A percentile compares a stretch with the other conserved stretches of the same genome.
Conservation (phyloP, 2,329 filamentous ascomycete species). For the Parascedosporium putredinis region DNA sequence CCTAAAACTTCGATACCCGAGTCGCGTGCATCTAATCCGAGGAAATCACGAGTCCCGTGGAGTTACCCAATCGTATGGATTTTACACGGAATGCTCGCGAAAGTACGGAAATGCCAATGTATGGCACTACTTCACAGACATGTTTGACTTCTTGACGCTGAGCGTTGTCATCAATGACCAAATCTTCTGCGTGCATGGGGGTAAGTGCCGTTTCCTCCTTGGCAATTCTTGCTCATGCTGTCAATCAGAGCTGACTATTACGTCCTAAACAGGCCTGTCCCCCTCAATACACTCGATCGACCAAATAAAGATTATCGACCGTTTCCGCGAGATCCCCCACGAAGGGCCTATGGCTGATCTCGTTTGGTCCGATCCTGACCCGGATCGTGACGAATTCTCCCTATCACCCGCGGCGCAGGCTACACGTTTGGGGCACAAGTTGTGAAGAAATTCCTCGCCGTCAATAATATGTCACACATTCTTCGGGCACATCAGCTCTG, state of each 20-base stretch:
- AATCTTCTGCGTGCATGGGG: constrained; percentile 97
- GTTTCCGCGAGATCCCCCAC: constrained; percentile 95
- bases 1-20: constrained; percentile 90
- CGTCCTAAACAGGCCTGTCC: constrained; percentile 52
- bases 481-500: constrained; percentile 96
- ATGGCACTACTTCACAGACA: constrained; percentile 99
- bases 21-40: constrained; percentile 89
- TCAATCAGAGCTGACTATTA: background rate
- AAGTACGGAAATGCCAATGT: constrained; percentile 99
- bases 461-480: constrained; percentile 97
- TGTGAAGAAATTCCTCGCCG: constrained; percentile 93
- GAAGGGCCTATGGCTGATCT: constrained; percentile 99
- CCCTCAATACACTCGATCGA: constrained; percentile 96
- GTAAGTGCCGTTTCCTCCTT: constrained; percentile 23
- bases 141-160: constrained; percentile 97
- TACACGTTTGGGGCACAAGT: constrained; percentile 98
- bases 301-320: constrained; percentile 99
- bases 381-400: constrained; percentile 95
- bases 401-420: constrained; percentile 87
- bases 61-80: constrained; percentile 97
- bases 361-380: constrained; percentile 96
- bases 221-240: background rate
- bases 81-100: constrained; percentile 94
- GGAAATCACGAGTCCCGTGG: constrained; percentile 97
- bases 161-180: constrained; percentile 98